These are phyloP conservation scores for Polytrichum formosum DNA, from an alignment of 225 moss, liverwort and hornwort species.

Conservation along the genomic window DNA sequence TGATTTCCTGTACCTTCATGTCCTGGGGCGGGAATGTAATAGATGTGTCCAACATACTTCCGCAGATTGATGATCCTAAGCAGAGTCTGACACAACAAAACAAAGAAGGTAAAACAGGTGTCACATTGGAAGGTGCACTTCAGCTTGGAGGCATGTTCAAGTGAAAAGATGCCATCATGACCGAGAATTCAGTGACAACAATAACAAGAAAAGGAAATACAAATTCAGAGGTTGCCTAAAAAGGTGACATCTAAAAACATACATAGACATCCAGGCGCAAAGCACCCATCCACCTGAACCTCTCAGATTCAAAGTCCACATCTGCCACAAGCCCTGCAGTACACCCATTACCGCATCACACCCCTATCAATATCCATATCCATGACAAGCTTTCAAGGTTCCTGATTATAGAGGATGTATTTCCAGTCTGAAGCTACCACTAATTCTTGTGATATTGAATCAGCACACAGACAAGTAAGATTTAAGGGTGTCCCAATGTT, in stretches of 20 bases:
- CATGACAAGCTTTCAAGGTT: constrained; percentile 2
- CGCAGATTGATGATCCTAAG: constrained; percentile 72
- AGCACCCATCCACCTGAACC: constrained; percentile 70
- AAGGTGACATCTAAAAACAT: constrained; percentile 15
- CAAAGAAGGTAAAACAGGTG: background rate
- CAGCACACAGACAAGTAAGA: too few species aligned
- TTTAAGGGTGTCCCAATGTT: too few species aligned
- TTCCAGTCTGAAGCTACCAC: too few species aligned
- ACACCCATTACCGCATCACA: too few species aligned
- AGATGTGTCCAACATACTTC: constrained; percentile 67
- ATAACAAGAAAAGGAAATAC: background rate
- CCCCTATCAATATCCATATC: constrained; percentile 10
- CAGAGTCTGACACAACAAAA: constrained; percentile 47
- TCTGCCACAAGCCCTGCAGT: constrained; percentile 73
- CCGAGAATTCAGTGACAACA: background rate
- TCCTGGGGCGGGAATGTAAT: constrained; percentile 82
- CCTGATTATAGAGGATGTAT: too few species aligned
- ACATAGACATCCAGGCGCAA: constrained; percentile 88
- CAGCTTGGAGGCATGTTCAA: too few species aligned
- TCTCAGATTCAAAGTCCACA: constrained; percentile 94
- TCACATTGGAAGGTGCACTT: too few species aligned
- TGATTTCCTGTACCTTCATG: constrained; percentile 55
- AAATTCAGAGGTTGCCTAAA: background rate
- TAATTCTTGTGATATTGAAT: too few species aligned
- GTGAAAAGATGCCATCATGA: too few species aligned